Percentiles rank a stretch among this genome's conserved stretches.
phyloP scores from a whole-genome alignment of 1,284 basidiomycete species.

The Leccinum insigne region DNA sequence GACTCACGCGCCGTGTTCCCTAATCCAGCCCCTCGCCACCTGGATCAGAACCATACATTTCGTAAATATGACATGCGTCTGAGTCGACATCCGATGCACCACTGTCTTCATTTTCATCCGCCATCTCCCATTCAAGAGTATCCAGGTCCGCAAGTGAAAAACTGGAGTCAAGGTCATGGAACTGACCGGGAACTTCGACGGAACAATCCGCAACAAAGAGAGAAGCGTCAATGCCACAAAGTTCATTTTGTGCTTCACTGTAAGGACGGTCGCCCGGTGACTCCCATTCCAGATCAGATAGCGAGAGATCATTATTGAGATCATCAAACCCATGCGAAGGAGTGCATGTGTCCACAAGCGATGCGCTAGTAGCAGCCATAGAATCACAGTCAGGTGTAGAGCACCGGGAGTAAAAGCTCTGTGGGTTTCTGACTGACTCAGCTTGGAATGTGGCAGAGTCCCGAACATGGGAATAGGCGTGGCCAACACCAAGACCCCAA shows the following conservation, averaged over 20 bases:
- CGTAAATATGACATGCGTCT: background rate
- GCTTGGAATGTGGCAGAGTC: background rate
- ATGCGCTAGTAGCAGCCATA: background rate
- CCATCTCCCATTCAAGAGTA: background rate
- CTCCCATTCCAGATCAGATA: background rate
- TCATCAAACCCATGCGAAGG: background rate
- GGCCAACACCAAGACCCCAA: background rate
- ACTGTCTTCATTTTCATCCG: background rate
- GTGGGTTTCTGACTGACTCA: background rate
- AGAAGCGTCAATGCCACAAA: background rate
- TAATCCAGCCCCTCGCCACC: background rate
- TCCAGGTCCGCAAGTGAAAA: background rate
- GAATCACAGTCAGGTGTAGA: background rate
- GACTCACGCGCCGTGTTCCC: background rate
- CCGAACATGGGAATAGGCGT: background rate
- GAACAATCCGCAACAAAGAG: background rate
- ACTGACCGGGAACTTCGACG: background rate
- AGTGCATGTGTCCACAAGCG: background rate
- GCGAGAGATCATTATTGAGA: background rate
- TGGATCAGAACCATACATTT: conserved; percentile 1
- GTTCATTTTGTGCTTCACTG: background rate
- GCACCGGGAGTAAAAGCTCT: background rate
- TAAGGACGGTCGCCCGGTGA: background rate
- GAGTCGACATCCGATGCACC: background rate
- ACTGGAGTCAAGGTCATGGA: background rate